Percentiles rank a stretch among this genome's conserved stretches.
phyloP scores from a whole-genome alignment of 176 grass and related monocot genomes.

The Tillandsia leiboldiana region DNA sequence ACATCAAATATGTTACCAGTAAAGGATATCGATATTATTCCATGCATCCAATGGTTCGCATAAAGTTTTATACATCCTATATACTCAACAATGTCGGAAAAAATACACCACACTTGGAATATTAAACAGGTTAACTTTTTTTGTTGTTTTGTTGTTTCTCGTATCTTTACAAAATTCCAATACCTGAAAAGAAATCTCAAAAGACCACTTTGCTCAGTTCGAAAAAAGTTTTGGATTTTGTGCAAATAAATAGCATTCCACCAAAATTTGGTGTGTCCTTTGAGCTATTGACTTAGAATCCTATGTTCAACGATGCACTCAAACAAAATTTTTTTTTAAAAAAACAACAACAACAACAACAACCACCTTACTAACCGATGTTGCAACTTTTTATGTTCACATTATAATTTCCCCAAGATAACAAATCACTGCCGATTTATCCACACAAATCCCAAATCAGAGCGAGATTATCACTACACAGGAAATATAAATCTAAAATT shows the following conservation, averaged over 20 bases:
- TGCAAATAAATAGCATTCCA: not conserved
- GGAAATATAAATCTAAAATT: not conserved
- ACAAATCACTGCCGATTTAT: too few relatives aligned
- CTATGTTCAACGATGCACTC: not conserved
- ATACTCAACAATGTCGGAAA: too few relatives aligned
- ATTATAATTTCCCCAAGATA: too few relatives aligned
- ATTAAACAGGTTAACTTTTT: too few relatives aligned
- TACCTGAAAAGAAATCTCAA: not conserved
- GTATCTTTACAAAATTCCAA: not conserved
- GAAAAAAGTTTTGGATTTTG: not conserved
- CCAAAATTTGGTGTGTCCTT: not conserved
- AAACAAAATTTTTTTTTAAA: not conserved
- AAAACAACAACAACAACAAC: too few relatives aligned
- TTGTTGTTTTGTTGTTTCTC: not conserved
- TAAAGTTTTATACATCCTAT: too few relatives aligned
- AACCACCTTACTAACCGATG: too few relatives aligned
- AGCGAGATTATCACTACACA: not conserved
- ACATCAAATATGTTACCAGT: too few relatives aligned
- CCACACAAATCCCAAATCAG: not conserved
- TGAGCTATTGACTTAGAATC: not conserved
- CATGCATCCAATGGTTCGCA: too few relatives aligned
- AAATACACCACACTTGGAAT: too few relatives aligned
- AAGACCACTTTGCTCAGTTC: not conserved
- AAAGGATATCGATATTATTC: too few relatives aligned
- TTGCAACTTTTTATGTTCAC: too few relatives aligned